Base-by-base conservation (phyloP, 148 eudicot genomes). In the Hydrangea macrophylla region DNA sequence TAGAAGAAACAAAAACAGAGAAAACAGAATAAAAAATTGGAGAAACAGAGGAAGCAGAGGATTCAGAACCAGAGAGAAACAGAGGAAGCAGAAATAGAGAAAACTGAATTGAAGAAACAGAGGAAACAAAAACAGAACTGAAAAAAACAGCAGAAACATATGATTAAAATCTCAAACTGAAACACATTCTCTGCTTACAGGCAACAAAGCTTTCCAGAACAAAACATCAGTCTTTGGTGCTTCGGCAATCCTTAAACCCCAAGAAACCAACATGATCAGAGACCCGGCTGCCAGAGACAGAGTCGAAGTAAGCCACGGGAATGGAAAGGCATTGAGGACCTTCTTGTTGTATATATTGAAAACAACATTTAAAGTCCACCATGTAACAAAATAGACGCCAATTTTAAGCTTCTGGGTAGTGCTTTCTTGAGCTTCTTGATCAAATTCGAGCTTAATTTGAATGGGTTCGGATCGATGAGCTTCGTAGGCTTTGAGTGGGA, bases 251-350 rank as follows among this genome's bases (percentile, higher is more conserved):
- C 69, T 74, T 15, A 80, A 63, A 44, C 80, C 87, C 87, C 87
- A 83, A 1, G 78, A 80, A 45, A 77, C 32, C 56, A 77, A 22
- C 87, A 83, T 83, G 50, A 83, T 64, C 17, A 83, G 62, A 50
- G 87, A 80, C 31, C 87, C 87, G 7, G 80, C 69, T 6, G 82
- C 87, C 0, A 83, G 73, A 3, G 84, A 83, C 39, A 83, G 80
- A 24, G 87, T 83, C 27, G 87, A 83, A 10, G 84, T 83, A 25
- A 83, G 82, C 87, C 87, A 80, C 2, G 87, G 87, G 69, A 65
- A 83, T 6, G 87, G 82, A 35, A 80, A 83, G 7, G 84, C 87
- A 69, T 83, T 83, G 33, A 83, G 66, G 24, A 83, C 84, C 66
- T 83, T 83, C 82, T 83, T 80, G 68, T 83, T 78, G 61, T 80